These are phyloP conservation scores for Colletotrichum sp. DNA, from an alignment of 2,329 filamentous ascomycete genomes.

Conservation along the genomic window DNA sequence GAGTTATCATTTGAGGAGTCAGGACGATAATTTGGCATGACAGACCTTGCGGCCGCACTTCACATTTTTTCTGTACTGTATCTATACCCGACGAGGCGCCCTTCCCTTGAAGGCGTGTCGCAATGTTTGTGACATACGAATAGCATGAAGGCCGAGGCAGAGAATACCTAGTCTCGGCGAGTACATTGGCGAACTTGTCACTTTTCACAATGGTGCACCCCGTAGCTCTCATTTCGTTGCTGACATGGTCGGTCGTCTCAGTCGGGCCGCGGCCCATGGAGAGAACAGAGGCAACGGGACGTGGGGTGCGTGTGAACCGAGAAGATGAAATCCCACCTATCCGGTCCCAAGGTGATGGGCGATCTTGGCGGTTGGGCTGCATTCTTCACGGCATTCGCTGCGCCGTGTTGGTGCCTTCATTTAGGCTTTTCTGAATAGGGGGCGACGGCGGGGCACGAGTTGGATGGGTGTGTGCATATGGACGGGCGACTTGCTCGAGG, in stretches of 20 bases:
- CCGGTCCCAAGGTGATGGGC: background rate
- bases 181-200: background rate
- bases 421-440: background rate
- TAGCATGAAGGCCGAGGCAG: background rate
- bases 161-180: background rate
- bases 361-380: background rate
- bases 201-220: background rate
- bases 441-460: background rate
- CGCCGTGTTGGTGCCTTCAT: background rate
- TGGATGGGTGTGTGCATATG: background rate
- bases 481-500: background rate
- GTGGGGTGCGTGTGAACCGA: background rate
- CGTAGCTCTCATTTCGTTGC: background rate
- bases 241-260: background rate
- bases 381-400: background rate
- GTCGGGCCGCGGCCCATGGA: background rate
- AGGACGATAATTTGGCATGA: background rate
- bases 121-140: background rate
- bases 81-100: constrained; percentile 14
- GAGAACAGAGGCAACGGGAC: background rate
- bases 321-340: background rate
- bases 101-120: background rate
- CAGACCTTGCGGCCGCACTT: background rate
- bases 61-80: constrained; percentile 2
- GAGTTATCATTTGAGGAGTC: background rate